These are phyloP conservation scores for Quercus rubra DNA, from an alignment of 306 rosid species.

Conservation along the genomic window DNA sequence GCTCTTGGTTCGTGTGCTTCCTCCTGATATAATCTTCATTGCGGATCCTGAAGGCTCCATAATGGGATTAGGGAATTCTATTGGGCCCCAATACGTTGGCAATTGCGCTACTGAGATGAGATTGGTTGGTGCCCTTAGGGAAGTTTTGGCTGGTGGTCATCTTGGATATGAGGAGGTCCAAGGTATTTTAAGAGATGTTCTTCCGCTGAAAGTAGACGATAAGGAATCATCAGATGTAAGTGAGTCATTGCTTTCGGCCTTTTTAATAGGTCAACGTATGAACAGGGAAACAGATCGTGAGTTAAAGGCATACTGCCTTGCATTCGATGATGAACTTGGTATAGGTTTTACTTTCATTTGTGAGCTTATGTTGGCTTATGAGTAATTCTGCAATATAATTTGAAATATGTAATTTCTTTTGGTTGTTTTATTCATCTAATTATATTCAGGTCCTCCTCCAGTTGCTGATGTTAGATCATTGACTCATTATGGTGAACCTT, in stretches of 20 bases:
- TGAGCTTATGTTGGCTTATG: constrained; percentile 10
- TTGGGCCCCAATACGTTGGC: constrained; percentile 81
- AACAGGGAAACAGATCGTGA: constrained; percentile 94
- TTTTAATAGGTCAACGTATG: constrained; percentile 96
- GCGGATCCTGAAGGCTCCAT: constrained; percentile 93
- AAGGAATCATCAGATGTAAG: constrained; percentile 48
- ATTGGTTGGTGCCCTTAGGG: constrained; percentile 92
- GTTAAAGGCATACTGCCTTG: constrained; percentile 91
- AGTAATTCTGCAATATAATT: constrained; percentile 4
- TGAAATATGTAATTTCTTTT: neutral
- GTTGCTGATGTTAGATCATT: constrained; percentile 84
- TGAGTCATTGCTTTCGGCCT: constrained; percentile 84
- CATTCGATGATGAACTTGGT: constrained; percentile 93
- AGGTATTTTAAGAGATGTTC: constrained; percentile 76
- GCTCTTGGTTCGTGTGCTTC: constrained; percentile 67
- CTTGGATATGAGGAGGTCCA: constrained; percentile 96
- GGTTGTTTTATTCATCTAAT: constrained; percentile 26
- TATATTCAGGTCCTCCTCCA: constrained; percentile 69
- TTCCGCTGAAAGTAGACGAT: constrained; percentile 51
- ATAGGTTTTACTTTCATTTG: constrained; percentile 23
- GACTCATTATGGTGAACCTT: constrained; percentile 96
- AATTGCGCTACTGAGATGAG: constrained; percentile 73
- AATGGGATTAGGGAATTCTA: constrained; percentile 74
- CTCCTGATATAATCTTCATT: constrained; percentile 72
- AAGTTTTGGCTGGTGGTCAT: constrained; percentile 93